Percentiles rank a stretch among this genome's conserved stretches.
phyloP scores from a whole-genome alignment of 169 alveolate genomes.

The Eimeria sp. region DNA sequence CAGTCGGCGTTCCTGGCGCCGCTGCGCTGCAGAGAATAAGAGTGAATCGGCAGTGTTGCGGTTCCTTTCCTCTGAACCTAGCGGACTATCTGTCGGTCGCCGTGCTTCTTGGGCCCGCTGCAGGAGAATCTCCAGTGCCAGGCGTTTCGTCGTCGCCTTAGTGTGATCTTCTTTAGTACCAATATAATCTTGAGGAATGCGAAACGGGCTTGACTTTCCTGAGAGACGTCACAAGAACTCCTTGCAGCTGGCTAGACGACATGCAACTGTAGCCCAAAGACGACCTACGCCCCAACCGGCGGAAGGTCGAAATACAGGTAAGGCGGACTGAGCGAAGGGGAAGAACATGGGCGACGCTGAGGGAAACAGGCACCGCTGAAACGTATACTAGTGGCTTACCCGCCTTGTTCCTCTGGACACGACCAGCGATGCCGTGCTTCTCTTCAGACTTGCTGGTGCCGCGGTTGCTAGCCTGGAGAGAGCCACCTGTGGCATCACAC shows the following conservation, averaged over 20 bases:
- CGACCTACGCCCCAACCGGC: neutral
- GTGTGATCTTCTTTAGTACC: conserved; percentile 16
- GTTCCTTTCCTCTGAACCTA: neutral
- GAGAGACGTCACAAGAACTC: neutral
- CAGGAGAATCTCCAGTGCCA: conserved; percentile 45
- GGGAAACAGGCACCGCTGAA: neutral
- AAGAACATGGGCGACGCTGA: neutral
- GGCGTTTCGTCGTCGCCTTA: neutral
- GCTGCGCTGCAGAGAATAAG: conserved; percentile 56
- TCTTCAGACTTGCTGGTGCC: conserved; percentile 1
- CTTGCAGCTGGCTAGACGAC: neutral
- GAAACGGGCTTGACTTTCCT: neutral
- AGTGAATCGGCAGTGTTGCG: conserved; percentile 32
- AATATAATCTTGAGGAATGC: conserved; percentile 55
- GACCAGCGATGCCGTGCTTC: neutral
- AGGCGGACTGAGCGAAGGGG: neutral
- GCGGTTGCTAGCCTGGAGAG: neutral
- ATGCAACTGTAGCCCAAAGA: neutral
- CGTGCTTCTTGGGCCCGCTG: conserved; percentile 56
- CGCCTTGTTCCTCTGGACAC: conserved; percentile 3
- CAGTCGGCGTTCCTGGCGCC: conserved; percentile 64
- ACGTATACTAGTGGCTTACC: neutral
- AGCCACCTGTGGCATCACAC: conserved; percentile 7
- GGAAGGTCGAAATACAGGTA: neutral
- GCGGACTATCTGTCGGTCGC: conserved; percentile 2